Evolutionary conservation across 164 flowering plant genomes (phyloP).

Genomic region (Stephania yunnanensis): DNA sequence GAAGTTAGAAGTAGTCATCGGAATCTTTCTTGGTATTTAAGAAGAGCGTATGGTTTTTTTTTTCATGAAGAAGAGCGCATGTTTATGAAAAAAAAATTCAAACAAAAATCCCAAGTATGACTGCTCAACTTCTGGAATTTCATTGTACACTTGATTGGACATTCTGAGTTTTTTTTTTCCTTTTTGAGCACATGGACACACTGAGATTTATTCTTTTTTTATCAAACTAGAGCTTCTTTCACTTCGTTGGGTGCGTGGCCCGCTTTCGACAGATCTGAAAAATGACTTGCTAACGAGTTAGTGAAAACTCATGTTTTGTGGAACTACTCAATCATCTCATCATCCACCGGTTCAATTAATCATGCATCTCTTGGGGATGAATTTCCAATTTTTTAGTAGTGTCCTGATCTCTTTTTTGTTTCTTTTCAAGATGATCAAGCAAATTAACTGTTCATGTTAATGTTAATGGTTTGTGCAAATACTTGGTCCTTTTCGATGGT

Average conservation of each 20-base stretch:
- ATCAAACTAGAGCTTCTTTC: background rate
- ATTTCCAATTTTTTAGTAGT: background rate
- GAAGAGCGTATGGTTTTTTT: too few relatives aligned
- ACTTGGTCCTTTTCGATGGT: constrained; percentile 3
- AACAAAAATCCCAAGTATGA: background rate
- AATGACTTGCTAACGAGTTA: too few relatives aligned
- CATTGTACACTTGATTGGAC: background rate
- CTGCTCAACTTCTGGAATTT: background rate
- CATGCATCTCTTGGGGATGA: background rate
- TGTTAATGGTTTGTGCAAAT: too few relatives aligned
- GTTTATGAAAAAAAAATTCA: background rate
- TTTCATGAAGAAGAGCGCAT: too few relatives aligned
- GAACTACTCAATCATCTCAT: too few relatives aligned
- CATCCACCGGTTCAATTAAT: background rate
- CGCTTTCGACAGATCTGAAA: background rate
- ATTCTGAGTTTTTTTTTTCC: background rate
- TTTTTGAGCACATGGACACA: background rate
- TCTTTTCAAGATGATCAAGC: background rate
- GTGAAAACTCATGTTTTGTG: too few relatives aligned
- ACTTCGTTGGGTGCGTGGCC: background rate
- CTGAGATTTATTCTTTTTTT: background rate
- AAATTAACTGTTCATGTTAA: background rate
- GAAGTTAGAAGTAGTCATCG: too few relatives aligned
- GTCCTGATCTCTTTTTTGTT: background rate
- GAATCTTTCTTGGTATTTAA: too few relatives aligned